Evolutionary conservation across 495 filamentous ascomycete genomes (phyloP), one percentile per base, ranked within the genome.

Genomic region (Talaromyces stipitatus): DNA sequence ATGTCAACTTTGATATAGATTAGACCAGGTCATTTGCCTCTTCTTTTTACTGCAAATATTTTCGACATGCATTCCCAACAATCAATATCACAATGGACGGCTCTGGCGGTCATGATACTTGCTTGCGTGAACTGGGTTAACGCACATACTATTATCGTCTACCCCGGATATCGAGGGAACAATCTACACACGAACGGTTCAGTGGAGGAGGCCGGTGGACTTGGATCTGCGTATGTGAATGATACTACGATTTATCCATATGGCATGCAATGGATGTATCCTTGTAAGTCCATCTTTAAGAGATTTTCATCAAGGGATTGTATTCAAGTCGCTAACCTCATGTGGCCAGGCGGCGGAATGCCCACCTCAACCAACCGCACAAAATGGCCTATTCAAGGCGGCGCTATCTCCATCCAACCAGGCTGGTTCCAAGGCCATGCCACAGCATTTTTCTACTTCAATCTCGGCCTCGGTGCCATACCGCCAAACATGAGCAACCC

Each of bases 251-350:
- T 72, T 5, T 95, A 82, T 65, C 92, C 91, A 3, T 96, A 89
- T 63, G 94, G 95, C 72, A 92, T 96, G 90, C 88, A 96, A 75
- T 97, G 94, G 92, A 85, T 87, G 70, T 99, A 97, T 78, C 94
- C 95, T 72, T 99, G 94, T 98, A 75, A 32, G 45, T 29, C 36
- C 33, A 38, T 4, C 3, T 2, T 16, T 12, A 38, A n/a, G n/a
- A n/a, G n/a, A n/a, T n/a, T n/a, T n/a, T n/a, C n/a, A 16, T 38
- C 33, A n/a, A 38, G 26, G n/a, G 20, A 22, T 26, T 43, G 26
- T 50, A 9, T 29, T 57, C 2, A 26, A 26, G 26, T 43, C 43
- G 22, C 26, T 50, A 14, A 26, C 1, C 11, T 29, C n/a, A n/a
- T n/a, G n/a, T 26, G 27, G 32, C 24, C 63, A 98, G 94, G 94